Base-by-base conservation (phyloP, 768 basidiomycete species). In the Jaapia argillacea region DNA sequence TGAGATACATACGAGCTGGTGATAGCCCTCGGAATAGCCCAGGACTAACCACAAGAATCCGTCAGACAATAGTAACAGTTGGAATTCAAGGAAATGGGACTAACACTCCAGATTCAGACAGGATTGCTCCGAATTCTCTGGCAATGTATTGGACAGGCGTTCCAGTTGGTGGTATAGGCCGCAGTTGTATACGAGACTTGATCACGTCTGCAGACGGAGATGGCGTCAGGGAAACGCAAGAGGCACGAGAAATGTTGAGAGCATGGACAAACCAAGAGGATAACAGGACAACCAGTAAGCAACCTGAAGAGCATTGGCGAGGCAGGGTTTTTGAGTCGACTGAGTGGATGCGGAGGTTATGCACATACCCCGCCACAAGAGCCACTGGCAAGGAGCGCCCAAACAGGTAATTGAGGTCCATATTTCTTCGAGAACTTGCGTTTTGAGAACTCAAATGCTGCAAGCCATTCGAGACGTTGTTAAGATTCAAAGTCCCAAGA, bases 271-370 rank as follows among this genome's bases (percentile, higher is more conserved):
- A 84, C 84, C 85, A 4, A 94, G 67, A 0, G 91, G 94, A 59
- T 94, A 97, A 55, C 84, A 92, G 1, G 88, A 76, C 2, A 96
- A 69, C 96, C 96, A 99, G 55, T 99, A 97, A 1, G 80, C 81
- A 28, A 94, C 75, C 70, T 90, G 40, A n/a, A n/a, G n/a, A n/a
- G n/a, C n/a, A n/a, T n/a, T n/a, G n/a, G n/a, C n/a, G n/a, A n/a
- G n/a, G n/a, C n/a, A n/a, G n/a, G n/a, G n/a, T n/a, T n/a, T n/a
- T n/a, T n/a, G n/a, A n/a, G n/a, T n/a, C n/a, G n/a, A n/a, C n/a
- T n/a, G n/a, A n/a, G n/a, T n/a, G n/a, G n/a, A n/a, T n/a, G n/a
- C n/a, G n/a, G n/a, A n/a, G n/a, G n/a, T n/a, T n/a, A n/a, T 22
- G 23, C 23, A 71, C 82, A 36, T 59, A 88, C 85, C 2, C 88